Percentiles rank a stretch among this genome's conserved stretches.
Evolutionary conservation across 139 green algal genomes (phyloP).

Genomic region (Haematococcus lacustris): DNA sequence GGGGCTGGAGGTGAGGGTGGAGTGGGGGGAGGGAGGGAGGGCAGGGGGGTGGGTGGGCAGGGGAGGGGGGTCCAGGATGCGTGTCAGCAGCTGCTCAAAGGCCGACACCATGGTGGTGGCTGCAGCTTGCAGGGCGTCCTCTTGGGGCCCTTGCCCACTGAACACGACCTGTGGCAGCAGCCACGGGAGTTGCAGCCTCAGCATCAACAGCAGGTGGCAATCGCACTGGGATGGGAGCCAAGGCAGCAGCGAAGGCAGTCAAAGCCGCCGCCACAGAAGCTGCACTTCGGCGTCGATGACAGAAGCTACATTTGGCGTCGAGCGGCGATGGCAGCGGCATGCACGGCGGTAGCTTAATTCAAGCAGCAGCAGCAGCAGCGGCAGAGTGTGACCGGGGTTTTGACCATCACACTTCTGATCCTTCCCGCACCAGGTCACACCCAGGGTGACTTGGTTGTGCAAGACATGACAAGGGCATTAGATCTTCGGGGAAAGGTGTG

Average conservation of each 20-base stretch:
- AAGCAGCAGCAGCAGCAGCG: neutral
- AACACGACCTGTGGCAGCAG: constrained; percentile 8
- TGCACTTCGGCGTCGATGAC: too few species aligned
- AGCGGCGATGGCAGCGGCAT: neutral
- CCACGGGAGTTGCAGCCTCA: too few species aligned
- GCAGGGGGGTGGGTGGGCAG: neutral
- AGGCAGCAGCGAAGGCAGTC: neutral
- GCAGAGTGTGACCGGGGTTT: neutral
- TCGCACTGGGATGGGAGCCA: neutral
- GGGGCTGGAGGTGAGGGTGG: neutral
- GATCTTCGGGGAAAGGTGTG: neutral
- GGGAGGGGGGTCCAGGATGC: constrained; percentile 25
- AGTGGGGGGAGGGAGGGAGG: neutral
- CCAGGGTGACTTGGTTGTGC: neutral
- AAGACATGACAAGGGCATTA: constrained; percentile 1
- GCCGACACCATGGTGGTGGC: constrained; percentile 44
- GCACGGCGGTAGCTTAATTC: neutral
- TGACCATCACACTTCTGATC: neutral
- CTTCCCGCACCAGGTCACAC: neutral
- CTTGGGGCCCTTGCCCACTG: constrained; percentile 14
- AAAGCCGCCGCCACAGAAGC: neutral
- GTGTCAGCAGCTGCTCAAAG: constrained; percentile 61
- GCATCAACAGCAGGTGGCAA: too few species aligned
- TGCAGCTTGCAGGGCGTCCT: constrained; percentile 43
- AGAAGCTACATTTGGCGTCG: neutral